Conservation (phyloP, 169 alveolate genomes). For the Eimeria falciformis region DNA sequence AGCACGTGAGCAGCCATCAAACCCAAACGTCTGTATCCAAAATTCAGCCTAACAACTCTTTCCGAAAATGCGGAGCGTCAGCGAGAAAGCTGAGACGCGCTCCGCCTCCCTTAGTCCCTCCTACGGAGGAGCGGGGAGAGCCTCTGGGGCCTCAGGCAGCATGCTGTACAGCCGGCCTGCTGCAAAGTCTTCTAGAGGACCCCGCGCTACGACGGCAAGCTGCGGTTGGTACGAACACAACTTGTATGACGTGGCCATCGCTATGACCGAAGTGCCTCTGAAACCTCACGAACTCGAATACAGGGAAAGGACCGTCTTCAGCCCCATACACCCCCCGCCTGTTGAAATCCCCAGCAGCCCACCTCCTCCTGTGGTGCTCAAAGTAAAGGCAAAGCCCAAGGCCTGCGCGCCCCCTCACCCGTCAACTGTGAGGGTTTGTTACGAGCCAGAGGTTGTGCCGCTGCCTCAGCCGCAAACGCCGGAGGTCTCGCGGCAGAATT, state of each 20-base stretch:
- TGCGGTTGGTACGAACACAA: slow-evolving; percentile 65
- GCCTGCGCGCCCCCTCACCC: slow-evolving; percentile 62
- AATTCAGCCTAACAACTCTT: no score
- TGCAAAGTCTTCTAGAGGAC: neutral
- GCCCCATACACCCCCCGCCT: slow-evolving; percentile 25
- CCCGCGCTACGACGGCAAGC: neutral
- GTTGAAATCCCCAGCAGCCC: slow-evolving; percentile 35
- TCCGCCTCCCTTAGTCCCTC: neutral
- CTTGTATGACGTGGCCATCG: slow-evolving; percentile 42
- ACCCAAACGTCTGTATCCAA: no score
- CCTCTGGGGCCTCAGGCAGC: slow-evolving; percentile 31
- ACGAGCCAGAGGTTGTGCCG: slow-evolving; percentile 45
- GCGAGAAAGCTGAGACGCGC: no score
- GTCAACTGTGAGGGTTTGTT: slow-evolving; percentile 37
- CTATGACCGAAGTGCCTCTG: slow-evolving; percentile 45
- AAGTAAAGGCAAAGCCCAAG: slow-evolving; percentile 11
- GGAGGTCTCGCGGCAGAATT: neutral
- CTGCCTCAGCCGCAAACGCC: neutral
- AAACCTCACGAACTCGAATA: slow-evolving; percentile 31
- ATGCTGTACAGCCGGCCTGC: slow-evolving; percentile 18
- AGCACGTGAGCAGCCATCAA: no score
- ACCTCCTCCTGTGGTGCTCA: slow-evolving; percentile 24
- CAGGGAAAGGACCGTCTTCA: slow-evolving; percentile 36
- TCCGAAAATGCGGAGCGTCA: no score
- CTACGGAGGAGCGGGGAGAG: slow-evolving; percentile 20